phyloP scores from a whole-genome alignment of 2,329 filamentous ascomycete genomes.

The Hymenoscyphus fructigenus region DNA sequence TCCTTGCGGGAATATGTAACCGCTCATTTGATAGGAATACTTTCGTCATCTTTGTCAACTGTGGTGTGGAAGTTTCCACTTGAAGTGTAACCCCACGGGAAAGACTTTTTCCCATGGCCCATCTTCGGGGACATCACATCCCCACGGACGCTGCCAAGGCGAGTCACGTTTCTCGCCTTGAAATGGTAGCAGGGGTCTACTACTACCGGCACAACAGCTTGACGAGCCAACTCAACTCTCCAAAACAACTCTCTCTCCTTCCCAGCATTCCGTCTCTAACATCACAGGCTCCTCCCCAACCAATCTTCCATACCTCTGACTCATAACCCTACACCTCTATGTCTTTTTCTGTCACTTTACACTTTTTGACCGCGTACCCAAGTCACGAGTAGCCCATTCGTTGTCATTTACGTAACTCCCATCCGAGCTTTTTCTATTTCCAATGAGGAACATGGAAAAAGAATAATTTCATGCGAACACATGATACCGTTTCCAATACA shows the following conservation, averaged over 20 bases:
- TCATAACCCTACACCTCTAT: background rate
- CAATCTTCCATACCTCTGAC: background rate
- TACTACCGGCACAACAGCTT: too few relatives aligned
- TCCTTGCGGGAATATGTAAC: background rate
- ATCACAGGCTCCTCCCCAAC: background rate
- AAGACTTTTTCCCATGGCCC: background rate
- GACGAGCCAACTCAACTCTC: too few relatives aligned
- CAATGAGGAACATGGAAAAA: too few relatives aligned
- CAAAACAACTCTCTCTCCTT: background rate
- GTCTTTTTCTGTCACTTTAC: background rate
- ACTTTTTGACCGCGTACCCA: background rate
- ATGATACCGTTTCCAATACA: background rate
- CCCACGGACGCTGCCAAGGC: background rate
- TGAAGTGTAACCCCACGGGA: background rate
- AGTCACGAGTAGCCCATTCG: background rate
- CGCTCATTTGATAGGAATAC: conserved; percentile 1
- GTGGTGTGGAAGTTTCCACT: background rate
- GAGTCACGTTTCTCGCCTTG: background rate
- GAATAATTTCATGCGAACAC: background rate
- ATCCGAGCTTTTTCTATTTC: background rate
- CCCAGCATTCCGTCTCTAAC: background rate
- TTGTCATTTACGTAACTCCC: background rate
- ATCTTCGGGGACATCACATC: background rate
- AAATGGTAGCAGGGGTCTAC: too few relatives aligned
- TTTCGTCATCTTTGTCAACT: background rate